Conservation (phyloP, 306 rosid genomes). For the Citrullus amarus region DNA sequence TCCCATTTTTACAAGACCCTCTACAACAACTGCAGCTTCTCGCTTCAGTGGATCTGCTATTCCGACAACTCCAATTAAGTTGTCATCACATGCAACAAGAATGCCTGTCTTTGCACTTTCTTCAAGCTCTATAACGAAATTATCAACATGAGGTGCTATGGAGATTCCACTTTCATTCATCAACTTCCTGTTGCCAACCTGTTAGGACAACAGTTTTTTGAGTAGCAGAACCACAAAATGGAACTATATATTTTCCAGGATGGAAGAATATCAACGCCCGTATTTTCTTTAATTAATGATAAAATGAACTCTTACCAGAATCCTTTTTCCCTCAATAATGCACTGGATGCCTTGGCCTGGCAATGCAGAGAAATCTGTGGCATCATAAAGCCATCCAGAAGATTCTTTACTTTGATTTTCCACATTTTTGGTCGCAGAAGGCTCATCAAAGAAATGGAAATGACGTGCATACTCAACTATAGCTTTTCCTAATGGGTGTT, state of each 20-base stretch:
- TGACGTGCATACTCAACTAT: constrained; percentile 81
- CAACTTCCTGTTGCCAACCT: constrained; percentile 91
- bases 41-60: constrained; percentile 91
- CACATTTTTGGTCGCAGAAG: constrained; percentile 33
- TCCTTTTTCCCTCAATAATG: constrained; percentile 44
- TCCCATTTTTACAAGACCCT: constrained; percentile 88
- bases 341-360: constrained; percentile 88
- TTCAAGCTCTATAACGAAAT: constrained; percentile 66
- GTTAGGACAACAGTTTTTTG: constrained; percentile 17
- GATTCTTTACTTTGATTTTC: constrained; percentile 27
- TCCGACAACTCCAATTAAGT: constrained; percentile 68
- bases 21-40: constrained; percentile 86
- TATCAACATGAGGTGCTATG: constrained; percentile 60
- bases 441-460: constrained; percentile 77
- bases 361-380: constrained; percentile 60
- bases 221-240: constrained; percentile 19
- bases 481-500: constrained; percentile 93
- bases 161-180: constrained; percentile 63
- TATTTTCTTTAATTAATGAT: not conserved
- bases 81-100: constrained; percentile 56
- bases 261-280: not conserved
- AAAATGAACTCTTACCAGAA: constrained; percentile 38
- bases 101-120: constrained; percentile 86
- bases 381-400: constrained; percentile 79
- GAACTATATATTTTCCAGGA: not conserved